A percentile compares a stretch with the other conserved stretches of the same genome.
These are phyloP conservation scores for Musa acuminata DNA, from an alignment of 176 grass and related monocot species.

Conservation along the genomic window DNA sequence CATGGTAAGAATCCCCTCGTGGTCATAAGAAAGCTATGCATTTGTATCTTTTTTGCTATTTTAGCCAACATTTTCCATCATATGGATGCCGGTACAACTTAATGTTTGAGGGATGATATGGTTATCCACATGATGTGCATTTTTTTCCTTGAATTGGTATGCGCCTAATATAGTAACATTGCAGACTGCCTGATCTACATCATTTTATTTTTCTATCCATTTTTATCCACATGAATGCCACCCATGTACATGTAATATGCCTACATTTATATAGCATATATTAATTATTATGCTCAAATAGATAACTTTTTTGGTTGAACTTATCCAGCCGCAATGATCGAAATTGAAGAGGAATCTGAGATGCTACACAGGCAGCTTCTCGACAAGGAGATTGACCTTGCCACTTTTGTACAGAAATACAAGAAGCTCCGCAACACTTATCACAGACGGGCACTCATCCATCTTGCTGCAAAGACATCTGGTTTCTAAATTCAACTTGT, in stretches of 20 bases:
- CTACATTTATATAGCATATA: too few species aligned
- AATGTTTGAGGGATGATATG: too few species aligned
- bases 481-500: constrained; percentile 30
- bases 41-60: not conserved
- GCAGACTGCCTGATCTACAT: too few species aligned
- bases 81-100: too few species aligned
- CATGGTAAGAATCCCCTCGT: not conserved
- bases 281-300: too few species aligned
- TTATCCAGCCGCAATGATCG: constrained; percentile 38
- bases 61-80: not conserved
- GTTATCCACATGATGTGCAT: too few species aligned
- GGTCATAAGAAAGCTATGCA: not conserved
- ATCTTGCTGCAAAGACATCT: constrained; percentile 69
- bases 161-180: too few species aligned
- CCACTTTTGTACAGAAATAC: constrained; percentile 74
- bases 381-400: constrained; percentile 53
- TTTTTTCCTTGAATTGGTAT: too few species aligned
- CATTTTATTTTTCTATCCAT: too few species aligned
- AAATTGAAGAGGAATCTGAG: constrained; percentile 74
- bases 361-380: constrained; percentile 28
- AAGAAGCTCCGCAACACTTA: constrained; percentile 49
- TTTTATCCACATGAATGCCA: too few species aligned
- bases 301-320: too few species aligned
- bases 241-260: not conserved
- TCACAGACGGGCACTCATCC: constrained; percentile 39